phyloP scores from a whole-genome alignment of 345 rosid species.

The Eucalyptus cloeziana region DNA sequence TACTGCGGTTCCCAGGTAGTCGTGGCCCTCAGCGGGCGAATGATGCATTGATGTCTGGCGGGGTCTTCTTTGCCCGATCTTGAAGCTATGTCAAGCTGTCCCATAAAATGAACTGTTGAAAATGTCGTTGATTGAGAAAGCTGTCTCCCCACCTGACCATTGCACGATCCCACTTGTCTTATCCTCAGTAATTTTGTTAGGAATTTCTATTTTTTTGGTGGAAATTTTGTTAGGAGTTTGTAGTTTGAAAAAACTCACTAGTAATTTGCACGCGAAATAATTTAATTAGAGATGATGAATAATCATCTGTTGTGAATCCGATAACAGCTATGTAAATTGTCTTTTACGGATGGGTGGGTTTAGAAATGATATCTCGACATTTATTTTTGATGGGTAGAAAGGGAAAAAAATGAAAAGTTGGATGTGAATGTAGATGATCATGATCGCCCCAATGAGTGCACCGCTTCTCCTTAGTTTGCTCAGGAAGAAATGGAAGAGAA shows the following conservation, averaged over 20 bases:
- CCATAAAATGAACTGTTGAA: not conserved
- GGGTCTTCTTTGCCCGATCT: not conserved
- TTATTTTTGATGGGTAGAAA: not conserved
- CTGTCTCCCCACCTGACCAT: not conserved
- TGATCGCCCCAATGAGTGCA: not conserved
- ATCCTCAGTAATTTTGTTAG: not conserved
- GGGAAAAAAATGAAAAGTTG: not conserved
- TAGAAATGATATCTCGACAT: not conserved
- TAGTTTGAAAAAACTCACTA: not conserved
- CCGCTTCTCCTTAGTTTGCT: not conserved
- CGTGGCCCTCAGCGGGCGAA: not conserved
- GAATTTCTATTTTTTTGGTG: not conserved
- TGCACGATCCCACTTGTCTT: not conserved
- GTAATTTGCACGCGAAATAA: not conserved
- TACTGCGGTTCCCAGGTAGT: not conserved
- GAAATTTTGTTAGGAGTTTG: not conserved
- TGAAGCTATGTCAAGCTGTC: not conserved
- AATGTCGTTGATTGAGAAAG: not conserved
- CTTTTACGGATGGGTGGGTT: not conserved
- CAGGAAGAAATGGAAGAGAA: not conserved
- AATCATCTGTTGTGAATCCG: not conserved
- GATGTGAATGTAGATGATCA: not conserved
- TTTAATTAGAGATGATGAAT: not conserved
- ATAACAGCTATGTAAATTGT: not conserved
- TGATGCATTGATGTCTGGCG: not conserved